Evolutionary conservation across 2,329 filamentous ascomycete species (phyloP).

Genomic region (Penicillium hesseltinei): DNA sequence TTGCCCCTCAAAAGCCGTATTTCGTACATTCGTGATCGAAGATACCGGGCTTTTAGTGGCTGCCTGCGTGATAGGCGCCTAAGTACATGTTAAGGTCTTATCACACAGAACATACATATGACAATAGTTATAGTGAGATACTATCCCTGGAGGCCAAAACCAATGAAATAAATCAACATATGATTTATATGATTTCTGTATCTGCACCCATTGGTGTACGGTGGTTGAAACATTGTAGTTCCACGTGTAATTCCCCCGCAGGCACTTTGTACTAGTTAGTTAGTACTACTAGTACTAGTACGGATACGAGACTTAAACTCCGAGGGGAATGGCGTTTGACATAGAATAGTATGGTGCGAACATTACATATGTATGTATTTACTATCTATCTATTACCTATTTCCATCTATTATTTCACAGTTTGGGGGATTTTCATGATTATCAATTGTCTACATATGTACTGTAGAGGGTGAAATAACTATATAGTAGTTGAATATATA

Average conservation of each 20-base stretch:
- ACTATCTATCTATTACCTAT: background rate
- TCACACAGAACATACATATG: background rate
- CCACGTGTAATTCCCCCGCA: background rate
- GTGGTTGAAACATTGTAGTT: background rate
- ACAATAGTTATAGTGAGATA: background rate
- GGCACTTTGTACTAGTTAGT: background rate
- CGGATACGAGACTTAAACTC: background rate
- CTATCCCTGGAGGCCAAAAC: too few relatives aligned
- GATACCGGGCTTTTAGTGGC: too few relatives aligned
- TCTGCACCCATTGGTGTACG: too few relatives aligned
- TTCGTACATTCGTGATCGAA: background rate
- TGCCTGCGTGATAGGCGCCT: too few relatives aligned
- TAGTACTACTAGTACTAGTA: background rate
- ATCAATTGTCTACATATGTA: background rate
- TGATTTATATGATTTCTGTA: too few relatives aligned
- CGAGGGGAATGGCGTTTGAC: background rate
- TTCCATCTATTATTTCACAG: background rate
- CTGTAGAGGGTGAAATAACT: background rate
- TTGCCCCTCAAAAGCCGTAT: slow-evolving; percentile 4
- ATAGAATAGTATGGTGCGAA: background rate
- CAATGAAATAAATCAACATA: background rate
- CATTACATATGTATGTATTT: background rate
- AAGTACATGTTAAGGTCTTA: background rate
- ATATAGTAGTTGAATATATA: background rate
- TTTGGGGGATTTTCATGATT: background rate